These are phyloP conservation scores for Trichophyton benhamiae DNA, from an alignment of 2,329 filamentous ascomycete genomes.

Conservation along the genomic window DNA sequence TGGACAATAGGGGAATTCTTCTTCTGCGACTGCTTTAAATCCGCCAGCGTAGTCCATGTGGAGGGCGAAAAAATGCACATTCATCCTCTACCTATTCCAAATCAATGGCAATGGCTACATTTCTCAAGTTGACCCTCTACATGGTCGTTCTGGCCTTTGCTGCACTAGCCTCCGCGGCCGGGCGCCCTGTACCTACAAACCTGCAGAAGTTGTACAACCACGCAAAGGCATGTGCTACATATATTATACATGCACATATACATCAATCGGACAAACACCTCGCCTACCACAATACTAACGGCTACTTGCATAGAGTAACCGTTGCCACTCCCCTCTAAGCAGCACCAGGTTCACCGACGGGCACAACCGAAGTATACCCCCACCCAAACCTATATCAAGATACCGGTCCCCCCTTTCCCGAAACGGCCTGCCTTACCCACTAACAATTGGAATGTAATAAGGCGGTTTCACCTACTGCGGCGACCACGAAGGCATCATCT, in stretches of 20 bases:
- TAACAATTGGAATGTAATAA: no score
- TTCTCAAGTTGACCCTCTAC: background rate
- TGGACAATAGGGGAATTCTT: no score
- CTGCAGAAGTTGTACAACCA: conserved; percentile 12
- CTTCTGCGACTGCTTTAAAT: no score
- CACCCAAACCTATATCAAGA: background rate
- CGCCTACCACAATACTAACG: background rate
- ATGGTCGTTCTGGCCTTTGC: background rate
- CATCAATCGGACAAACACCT: background rate
- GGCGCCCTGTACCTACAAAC: conserved; percentile 10
- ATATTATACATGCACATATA: background rate
- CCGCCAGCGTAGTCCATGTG: no score
- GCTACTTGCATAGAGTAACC: background rate
- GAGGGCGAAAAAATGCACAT: no score
- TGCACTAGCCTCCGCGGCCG: background rate
- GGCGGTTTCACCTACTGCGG: conserved; percentile 7
- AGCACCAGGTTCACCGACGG: background rate
- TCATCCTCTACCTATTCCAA: no score
- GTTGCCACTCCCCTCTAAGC: background rate
- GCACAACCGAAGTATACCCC: background rate
- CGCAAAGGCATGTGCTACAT: conserved; percentile 1
- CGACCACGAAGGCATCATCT: conserved; percentile 9
- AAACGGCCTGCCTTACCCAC: no score
- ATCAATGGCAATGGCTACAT: background rate
- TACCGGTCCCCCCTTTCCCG: no score